phyloP scores from a whole-genome alignment of 768 basidiomycete species.

The Lanmaoa pseudosensibilis region DNA sequence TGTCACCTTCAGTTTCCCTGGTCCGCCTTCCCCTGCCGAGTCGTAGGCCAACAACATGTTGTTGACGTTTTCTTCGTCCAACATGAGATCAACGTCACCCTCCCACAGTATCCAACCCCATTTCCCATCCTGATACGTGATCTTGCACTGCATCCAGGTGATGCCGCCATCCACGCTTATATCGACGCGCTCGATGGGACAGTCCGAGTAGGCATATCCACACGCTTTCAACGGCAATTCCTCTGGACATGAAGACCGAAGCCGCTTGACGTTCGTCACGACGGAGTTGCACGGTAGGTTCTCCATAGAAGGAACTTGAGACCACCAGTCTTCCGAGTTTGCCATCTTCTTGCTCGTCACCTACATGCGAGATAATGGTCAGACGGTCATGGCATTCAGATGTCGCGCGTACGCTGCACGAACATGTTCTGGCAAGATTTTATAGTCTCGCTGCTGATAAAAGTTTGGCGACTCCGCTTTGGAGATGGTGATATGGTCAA shows the following conservation, averaged over 20 bases:
- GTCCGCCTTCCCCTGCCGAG: conserved; percentile 7
- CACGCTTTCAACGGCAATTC: conserved; percentile 37
- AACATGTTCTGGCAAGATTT: conserved; percentile 54
- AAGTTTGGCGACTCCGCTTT: conserved; percentile 59
- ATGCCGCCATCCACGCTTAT: conserved; percentile 51
- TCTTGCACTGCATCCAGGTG: conserved; percentile 50
- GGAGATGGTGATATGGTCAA: conserved; percentile 58
- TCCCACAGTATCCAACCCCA: conserved; percentile 83
- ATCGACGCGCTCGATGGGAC: conserved; percentile 50
- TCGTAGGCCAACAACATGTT: background rate
- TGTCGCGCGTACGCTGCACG: conserved; percentile 20
- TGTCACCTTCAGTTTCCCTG: conserved; percentile 16
- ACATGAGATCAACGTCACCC: conserved; percentile 38
- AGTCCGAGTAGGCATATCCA: conserved; percentile 57
- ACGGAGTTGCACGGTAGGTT: conserved; percentile 62
- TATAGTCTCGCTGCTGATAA: conserved; percentile 75
- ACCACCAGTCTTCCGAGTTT: conserved; percentile 41
- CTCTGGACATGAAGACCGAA: conserved; percentile 14
- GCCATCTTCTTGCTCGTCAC: conserved; percentile 29
- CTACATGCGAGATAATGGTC: conserved; percentile 10
- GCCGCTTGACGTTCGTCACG: conserved; percentile 35
- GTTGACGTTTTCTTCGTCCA: conserved; percentile 25
- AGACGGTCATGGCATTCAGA: background rate
- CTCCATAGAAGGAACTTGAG: conserved; percentile 57
- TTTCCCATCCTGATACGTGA: conserved; percentile 59